These are phyloP conservation scores for Mycena floridula DNA, from an alignment of 768 basidiomycete species.

Conservation along the genomic window DNA sequence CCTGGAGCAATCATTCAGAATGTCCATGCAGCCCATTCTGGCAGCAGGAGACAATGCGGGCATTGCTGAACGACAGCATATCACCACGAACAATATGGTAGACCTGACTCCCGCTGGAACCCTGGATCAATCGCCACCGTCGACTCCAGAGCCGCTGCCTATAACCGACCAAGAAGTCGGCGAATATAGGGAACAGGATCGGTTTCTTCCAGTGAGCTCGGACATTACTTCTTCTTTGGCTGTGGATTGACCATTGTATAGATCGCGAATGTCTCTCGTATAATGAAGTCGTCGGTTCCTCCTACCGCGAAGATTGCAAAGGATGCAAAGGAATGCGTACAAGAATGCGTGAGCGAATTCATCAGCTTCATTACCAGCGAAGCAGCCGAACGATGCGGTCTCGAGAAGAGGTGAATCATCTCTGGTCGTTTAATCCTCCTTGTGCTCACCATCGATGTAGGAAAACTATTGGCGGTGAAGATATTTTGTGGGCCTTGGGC, in stretches of 20 bases:
- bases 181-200: constrained; percentile 92
- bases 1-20: too few species aligned
- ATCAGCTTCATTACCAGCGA: constrained; percentile 97
- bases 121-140: too few species aligned
- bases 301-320: constrained; percentile 93
- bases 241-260: constrained; percentile 20
- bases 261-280: constrained; percentile 98
- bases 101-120: too few species aligned
- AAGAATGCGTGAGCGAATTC: constrained; percentile 98
- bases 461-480: constrained; percentile 97
- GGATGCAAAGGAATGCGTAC: constrained; percentile 97
- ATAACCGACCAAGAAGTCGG: constrained; percentile 92
- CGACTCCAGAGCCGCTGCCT: constrained; percentile 56
- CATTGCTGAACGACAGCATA: too few species aligned
- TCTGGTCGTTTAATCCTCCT: too few species aligned
- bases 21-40: too few species aligned
- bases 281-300: constrained; percentile 93
- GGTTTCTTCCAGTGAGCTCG: constrained; percentile 79
- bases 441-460: too few species aligned
- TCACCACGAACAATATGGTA: too few species aligned
- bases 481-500: constrained; percentile 92
- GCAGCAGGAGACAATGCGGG: too few species aligned
- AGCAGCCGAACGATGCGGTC: constrained; percentile 89
- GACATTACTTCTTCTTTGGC: background rate
- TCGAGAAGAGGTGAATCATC: too few species aligned